Conservation (phyloP, 495 filamentous ascomycete species). For the Aspergillus egyptiacus region DNA sequence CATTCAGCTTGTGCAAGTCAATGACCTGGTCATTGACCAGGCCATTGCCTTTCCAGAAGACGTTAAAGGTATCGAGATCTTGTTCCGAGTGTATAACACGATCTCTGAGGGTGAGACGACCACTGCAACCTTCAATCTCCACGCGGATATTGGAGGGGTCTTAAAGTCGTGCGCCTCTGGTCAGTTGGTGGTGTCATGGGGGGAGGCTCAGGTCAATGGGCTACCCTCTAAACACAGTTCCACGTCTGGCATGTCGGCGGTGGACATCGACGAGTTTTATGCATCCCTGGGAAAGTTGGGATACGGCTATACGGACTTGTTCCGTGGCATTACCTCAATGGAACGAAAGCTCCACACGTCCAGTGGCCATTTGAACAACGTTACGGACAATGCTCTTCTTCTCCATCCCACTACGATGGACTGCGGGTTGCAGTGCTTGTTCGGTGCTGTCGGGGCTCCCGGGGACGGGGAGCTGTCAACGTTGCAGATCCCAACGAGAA, state of each 20-base stretch:
- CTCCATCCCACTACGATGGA: conserved; percentile 1
- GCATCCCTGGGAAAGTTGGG: conserved; percentile 29
- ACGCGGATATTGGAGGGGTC: no score
- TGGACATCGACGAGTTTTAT: conserved; percentile 11
- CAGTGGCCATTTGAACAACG: background rate
- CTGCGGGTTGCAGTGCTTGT: background rate
- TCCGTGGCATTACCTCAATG: background rate
- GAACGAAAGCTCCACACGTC: background rate
- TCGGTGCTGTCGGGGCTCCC: background rate
- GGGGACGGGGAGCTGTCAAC: background rate
- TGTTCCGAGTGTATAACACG: background rate
- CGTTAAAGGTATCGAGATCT: background rate
- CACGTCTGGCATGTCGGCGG: background rate
- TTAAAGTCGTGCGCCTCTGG: no score
- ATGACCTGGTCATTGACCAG: conserved; percentile 24
- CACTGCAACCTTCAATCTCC: background rate
- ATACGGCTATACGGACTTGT: conserved; percentile 7
- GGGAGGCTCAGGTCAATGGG: no score
- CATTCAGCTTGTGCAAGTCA: conserved; percentile 8
- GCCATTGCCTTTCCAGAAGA: conserved; percentile 26
- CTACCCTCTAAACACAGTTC: no score
- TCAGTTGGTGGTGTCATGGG: no score
- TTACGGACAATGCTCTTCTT: background rate
- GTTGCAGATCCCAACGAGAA: background rate
- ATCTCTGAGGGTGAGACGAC: no score